Base-by-base conservation (phyloP, 495 filamentous ascomycete species). In the Elasticomyces elasticus region DNA sequence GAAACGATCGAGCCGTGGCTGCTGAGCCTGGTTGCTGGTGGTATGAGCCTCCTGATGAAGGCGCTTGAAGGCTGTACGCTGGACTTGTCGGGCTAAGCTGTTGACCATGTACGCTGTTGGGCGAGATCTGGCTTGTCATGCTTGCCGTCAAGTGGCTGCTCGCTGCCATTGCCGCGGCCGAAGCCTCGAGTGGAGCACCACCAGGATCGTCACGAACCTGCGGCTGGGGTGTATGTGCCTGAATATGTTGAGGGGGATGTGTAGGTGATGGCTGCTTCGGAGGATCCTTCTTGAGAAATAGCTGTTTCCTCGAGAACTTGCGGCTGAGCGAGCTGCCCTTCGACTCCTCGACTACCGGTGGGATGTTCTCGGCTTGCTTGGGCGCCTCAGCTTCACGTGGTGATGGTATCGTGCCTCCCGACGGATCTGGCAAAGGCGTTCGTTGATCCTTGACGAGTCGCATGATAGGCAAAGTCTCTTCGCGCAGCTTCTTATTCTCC, bases 231-330 rank as follows among this genome's bases (percentile, higher is more conserved):
- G 51, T 62, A 24, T 51, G 54, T 45, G 42, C n/a, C n/a, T n/a
- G n/a, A n/a, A n/a, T n/a, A n/a, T n/a, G 35, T 41, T 50, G 71
- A 35, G 68, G 65, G 35, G 75, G 73, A 24, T 69, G 69, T 61
- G 94, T 94, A 12, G 92, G 91, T 44, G 82, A 86, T 44, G 71
- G 76, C 64, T 77, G 88, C 69, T 94, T 95, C 84, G 20, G 77
- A 75, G 51, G 87, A 87, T 24, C n/a, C n/a, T n/a, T n/a, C n/a
- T n/a, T n/a, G n/a, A 89, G 79, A 71, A 92, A 88, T 55, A 92
- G 80, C 71, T 88, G 85, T 72, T 96, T 95, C 43, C 83, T 88
- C 28, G 92, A 96, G 67, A 92, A 92, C 55, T 89, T 86, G 57
- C 88, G 78, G 44, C 83, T 85, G 37, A 89, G 68, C 19, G 77